Percentiles rank a stretch among this genome's conserved stretches.
phyloP scores from a whole-genome alignment of 2,329 filamentous ascomycete genomes.

The Chrysoporthe deuterocubensis region DNA sequence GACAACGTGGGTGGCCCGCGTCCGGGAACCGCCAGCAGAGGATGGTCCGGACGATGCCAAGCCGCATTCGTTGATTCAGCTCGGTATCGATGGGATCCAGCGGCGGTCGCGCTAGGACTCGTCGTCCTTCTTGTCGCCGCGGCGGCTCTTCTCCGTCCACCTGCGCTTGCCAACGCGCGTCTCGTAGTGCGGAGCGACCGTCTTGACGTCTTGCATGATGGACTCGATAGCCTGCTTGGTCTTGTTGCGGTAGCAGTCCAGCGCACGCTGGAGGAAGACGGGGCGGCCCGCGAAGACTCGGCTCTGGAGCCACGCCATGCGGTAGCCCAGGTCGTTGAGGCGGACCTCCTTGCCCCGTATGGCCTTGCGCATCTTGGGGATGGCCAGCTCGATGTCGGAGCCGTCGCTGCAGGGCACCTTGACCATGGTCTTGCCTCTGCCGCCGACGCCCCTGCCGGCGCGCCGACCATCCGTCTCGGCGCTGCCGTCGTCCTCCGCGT shows the following conservation, averaged over 20 bases:
- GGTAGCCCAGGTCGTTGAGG: slow-evolving; percentile 89
- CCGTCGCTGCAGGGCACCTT: slow-evolving; percentile 68
- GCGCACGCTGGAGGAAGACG: slow-evolving; percentile 86
- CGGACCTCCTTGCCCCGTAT: slow-evolving; percentile 82
- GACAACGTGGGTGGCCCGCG: not conserved
- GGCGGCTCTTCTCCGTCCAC: slow-evolving; percentile 65
- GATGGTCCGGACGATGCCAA: not conserved
- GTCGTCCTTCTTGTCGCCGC: slow-evolving; percentile 41
- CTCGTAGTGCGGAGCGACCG: slow-evolving; percentile 83
- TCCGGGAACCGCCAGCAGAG: not conserved
- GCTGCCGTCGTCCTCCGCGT: slow-evolving; percentile 61
- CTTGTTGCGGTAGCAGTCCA: slow-evolving; percentile 94
- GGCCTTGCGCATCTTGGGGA: slow-evolving; percentile 73
- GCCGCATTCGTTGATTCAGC: not conserved
- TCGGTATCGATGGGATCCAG: not conserved
- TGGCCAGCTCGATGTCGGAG: slow-evolving; percentile 71
- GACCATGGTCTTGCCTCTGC: slow-evolving; percentile 49
- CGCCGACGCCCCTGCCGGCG: slow-evolving; percentile 39
- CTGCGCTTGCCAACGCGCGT: slow-evolving; percentile 82
- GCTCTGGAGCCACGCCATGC: slow-evolving; percentile 97
- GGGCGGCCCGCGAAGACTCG: slow-evolving; percentile 85
- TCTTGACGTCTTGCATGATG: slow-evolving; percentile 73
- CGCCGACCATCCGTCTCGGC: slow-evolving; percentile 55
- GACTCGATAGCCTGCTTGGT: slow-evolving; percentile 81
- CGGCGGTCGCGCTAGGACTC: slow-evolving; percentile 30